Evolutionary conservation across 140 eudicot genomes (phyloP), one percentile per base, ranked within the genome.

Genomic region (Erigeron philadelphicus): DNA sequence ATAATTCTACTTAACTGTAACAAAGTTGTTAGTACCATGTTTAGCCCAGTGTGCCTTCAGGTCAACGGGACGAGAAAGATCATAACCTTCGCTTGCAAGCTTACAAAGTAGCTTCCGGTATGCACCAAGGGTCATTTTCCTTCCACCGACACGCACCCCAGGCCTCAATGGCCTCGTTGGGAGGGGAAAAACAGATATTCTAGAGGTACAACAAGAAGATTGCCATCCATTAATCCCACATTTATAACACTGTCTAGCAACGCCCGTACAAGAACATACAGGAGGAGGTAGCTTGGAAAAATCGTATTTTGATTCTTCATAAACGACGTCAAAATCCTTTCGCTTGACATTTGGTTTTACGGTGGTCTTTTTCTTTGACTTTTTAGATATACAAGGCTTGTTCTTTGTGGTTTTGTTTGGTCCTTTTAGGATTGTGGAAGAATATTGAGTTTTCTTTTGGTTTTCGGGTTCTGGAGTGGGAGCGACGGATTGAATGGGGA

Each of bases 11-110:
- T 84, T 84, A 25, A 87, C 68, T 11, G 75, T 79, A 11, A 79
- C 81, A 57, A 76, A 87, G 82, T 79, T 79, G 82, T 87, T 87
- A 25, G 85, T 84, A 41, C 95, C 95, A 67, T 61, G 90, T 77
- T 79, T 87, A 44, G 82, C 87, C 90, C 95, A 87, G 56, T 87
- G 87, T 55, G 79, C 67, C 74, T 84, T 87, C 67, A 87, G 66
- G 81, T 87, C 95, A 45, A 81, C 75, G 0, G 90, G 84, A 10
- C 53, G 72, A 54, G 89, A 76, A 66, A 84, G 82, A 68, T 84
- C 78, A 23, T 70, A 78, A 50, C 87, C 95, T 60, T 79, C 79
- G 11, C 77, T 46, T 64, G 80, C 82, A 60, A 87, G 85, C 84
- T 74, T 84, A 18, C 68, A 73, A 8, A 87, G 79, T 65, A 87